phyloP scores from a whole-genome alignment of 306 rosid genomes.

The Alnus rubra region DNA sequence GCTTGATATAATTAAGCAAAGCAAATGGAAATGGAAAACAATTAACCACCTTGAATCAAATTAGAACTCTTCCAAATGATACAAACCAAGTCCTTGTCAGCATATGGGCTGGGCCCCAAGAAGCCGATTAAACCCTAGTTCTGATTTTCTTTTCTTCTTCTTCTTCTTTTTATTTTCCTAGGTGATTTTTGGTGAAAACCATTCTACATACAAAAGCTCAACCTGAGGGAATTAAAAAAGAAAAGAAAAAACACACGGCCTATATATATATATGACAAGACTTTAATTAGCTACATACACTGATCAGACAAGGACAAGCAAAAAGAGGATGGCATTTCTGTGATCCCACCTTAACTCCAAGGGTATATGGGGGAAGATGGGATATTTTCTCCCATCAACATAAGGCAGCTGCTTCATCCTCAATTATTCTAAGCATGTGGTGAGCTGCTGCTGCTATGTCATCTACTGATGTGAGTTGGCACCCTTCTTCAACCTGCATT shows the following conservation, averaged over 20 bases:
- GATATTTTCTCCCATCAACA: slow-evolving; percentile 25
- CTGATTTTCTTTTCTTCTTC: background rate
- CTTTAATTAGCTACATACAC: background rate
- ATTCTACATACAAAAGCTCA: too few species aligned
- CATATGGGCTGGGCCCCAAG: background rate
- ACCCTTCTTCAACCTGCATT: slow-evolving; percentile 85
- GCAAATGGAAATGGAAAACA: too few species aligned
- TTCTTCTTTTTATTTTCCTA: too few species aligned
- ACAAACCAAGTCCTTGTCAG: background rate
- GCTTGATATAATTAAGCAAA: too few species aligned
- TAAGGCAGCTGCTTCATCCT: slow-evolving; percentile 56
- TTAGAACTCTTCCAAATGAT: background rate
- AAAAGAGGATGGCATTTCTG: slow-evolving; percentile 18
- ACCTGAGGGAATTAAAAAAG: too few species aligned
- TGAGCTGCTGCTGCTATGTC: slow-evolving; percentile 82
- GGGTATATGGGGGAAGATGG: slow-evolving; percentile 1
- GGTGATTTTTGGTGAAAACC: too few species aligned
- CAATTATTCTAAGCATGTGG: slow-evolving; percentile 65
- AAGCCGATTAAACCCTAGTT: background rate
- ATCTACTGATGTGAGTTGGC: slow-evolving; percentile 68
- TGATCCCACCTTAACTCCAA: slow-evolving; percentile 34
- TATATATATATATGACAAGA: background rate
- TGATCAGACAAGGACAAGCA: background rate
- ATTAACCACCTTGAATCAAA: background rate
- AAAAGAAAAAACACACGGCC: background rate